phyloP scores from a whole-genome alignment of 495 filamentous ascomycete species.

The Daldinia childiae region DNA sequence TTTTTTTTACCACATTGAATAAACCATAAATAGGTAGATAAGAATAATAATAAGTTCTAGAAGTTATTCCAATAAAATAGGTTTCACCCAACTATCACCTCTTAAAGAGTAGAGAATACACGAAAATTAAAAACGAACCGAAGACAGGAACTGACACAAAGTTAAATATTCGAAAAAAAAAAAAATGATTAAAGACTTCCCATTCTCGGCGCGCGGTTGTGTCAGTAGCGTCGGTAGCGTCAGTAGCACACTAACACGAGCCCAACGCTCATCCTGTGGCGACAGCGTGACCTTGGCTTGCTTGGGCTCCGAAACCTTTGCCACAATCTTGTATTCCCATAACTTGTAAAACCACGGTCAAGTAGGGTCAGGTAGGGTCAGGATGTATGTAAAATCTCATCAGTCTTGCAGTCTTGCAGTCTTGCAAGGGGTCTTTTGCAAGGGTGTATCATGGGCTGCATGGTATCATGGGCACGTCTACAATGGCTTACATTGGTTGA shows the following conservation, averaged over 20 bases:
- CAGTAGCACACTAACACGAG: constrained; percentile 39
- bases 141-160: constrained; percentile 8
- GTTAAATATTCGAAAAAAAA: constrained; percentile 32
- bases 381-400: constrained; percentile 17
- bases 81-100: constrained; percentile 13
- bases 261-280: constrained; percentile 39
- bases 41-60: constrained; percentile 22
- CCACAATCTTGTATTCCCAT: constrained; percentile 38
- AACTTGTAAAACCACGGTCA: constrained; percentile 38
- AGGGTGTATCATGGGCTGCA: constrained; percentile 29
- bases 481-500: constrained; percentile 35
- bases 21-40: constrained; percentile 1
- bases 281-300: constrained; percentile 21
- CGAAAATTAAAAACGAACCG: neutral
- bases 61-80: constrained; percentile 3
- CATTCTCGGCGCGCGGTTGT: constrained; percentile 12
- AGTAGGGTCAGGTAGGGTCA: neutral
- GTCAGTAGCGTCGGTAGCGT: constrained; percentile 2
- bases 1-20: neutral
- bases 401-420: constrained; percentile 37
- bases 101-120: constrained; percentile 9
- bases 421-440: constrained; percentile 21
- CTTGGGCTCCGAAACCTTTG: constrained; percentile 37
- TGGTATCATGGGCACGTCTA: constrained; percentile 20
- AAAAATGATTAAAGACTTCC: neutral